Evolutionary conservation across 768 basidiomycete genomes (phyloP), one percentile per base, ranked within the genome.

Genomic region (Mycena haematopus): DNA sequence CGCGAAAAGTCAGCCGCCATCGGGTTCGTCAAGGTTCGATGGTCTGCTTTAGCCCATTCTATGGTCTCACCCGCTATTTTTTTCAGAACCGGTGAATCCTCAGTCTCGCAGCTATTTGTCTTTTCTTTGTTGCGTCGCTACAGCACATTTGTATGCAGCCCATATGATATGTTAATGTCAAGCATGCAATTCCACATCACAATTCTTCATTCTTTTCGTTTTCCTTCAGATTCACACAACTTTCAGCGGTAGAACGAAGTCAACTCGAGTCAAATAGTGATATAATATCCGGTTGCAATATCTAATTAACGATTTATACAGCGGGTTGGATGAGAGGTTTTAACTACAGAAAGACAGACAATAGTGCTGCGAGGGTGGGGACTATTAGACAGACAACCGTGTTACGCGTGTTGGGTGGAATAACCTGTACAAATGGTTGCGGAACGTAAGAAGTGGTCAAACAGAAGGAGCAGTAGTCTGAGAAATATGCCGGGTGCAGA

Each of bases 1-100:
- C 92, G 95, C 71, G 95, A 97, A 83, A 95, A 95, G 82, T 85
- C 93, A 55, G 85, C 89, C 70, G 90, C 91, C 63, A 97, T 97
- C 71, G 95, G 95, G 63, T 97, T 97, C 84, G 82, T 85, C 75
- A 97, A 97, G 92, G 95, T 96, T 68, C 68, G 83, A 68, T 58
- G 7, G 10, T 3, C 15, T 21, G 22, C 15, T 49, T 31, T 7
- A 44, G 52, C 5, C 11, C 38, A 17, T 10, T 33, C 21, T 29
- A 6, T 21, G 27, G 8, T 42, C 58, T 56, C 13, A 58, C 6
- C 6, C 46, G 25, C 22, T 21, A 17, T 21, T 24, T 14, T 27
- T 14, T 27, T n/a, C 31, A 67, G 66, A 67, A 67, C 62, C 66
- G 66, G 66, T 67, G 56, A 67, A 67, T 47, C 6, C 25, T 40